Evolutionary conservation across 768 basidiomycete genomes (phyloP).

Genomic region (Macrolepiota fuliginosa): DNA sequence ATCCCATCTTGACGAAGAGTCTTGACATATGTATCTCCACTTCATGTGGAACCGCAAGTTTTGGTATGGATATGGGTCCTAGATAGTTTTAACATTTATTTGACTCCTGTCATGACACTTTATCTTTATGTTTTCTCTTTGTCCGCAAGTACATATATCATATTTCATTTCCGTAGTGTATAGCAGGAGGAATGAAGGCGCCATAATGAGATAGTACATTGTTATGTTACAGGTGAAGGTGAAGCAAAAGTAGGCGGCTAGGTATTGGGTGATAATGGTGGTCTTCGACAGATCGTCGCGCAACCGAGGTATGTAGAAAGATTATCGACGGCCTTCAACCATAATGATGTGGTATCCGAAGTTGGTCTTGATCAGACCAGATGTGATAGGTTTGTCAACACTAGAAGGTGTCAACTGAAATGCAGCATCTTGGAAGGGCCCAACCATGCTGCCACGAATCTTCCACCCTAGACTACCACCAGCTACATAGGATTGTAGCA

Average conservation of each 20-base stretch:
- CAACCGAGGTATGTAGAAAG: background rate
- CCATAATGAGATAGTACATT: background rate
- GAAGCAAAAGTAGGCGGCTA: background rate
- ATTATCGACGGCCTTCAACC: slow-evolving; percentile 73
- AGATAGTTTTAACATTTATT: background rate
- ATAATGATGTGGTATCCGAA: slow-evolving; percentile 90
- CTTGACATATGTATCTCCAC: background rate
- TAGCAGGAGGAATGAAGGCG: background rate
- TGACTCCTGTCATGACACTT: background rate
- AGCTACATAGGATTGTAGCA: slow-evolving; percentile 38
- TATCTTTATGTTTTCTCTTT: background rate
- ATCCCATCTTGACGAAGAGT: background rate
- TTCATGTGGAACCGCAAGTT: background rate
- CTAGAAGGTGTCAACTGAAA: slow-evolving; percentile 79
- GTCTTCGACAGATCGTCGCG: background rate
- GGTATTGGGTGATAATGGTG: background rate
- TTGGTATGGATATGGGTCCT: background rate
- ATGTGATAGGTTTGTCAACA: slow-evolving; percentile 72
- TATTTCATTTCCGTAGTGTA: background rate
- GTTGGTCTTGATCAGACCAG: slow-evolving; percentile 76
- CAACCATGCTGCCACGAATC: slow-evolving; percentile 84
- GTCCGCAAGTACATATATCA: background rate
- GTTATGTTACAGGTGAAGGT: background rate
- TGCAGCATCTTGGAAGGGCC: slow-evolving; percentile 87
- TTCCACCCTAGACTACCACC: slow-evolving; percentile 90